Base-by-base conservation (phyloP, 129 eudicot genomes). In the Apium graveolens region DNA sequence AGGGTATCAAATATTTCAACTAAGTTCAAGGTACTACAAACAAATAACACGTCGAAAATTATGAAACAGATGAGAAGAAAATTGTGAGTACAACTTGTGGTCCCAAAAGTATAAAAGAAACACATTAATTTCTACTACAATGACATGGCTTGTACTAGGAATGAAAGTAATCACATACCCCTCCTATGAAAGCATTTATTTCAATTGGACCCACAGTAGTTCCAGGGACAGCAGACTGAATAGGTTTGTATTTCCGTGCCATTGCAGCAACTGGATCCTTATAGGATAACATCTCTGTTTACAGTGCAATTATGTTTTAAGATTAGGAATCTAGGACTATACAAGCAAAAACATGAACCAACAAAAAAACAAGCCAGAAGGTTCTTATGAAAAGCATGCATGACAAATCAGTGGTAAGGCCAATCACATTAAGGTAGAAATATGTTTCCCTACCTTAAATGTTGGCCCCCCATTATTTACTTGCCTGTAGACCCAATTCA, bases 171-270 rank as follows among this genome's bases (percentile, higher is more conserved):
- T 48, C 24, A 75, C 92, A 81, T 90, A 95, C 97, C 89, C 97
- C 99, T 76, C 96, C 91, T 32, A 92, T 83, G 87, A 95, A 95
- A 75, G 99, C 97, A 79, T 95, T 87, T 66, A 95, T 95, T 80
- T 82, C 90, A 85, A 95, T 95, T 17, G 99, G 99, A 57, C 99
- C 99, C 74, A 95, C 90, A 7, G 99, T 95, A 65, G 99, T 95
- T 71, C 99, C 99, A 10, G 99, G 97, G 82, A 95, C 99, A 78
- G 99, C 97, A 81, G 99, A 95, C 86, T 95, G 99, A 76, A 95
- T 90, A n/a, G 99, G 99, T 86, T 92, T 92, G 85, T 95, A 95
- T 74, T 83, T 91, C 71, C 86, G 88, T 78, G 99, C 99, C 83
- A 89, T 82, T 44, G 97, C 96, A 86, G 99, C 99, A 66, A 90